These are phyloP conservation scores for Suhomyces maxii DNA, from an alignment of 1,139 yeast genomes.

Conservation along the genomic window DNA sequence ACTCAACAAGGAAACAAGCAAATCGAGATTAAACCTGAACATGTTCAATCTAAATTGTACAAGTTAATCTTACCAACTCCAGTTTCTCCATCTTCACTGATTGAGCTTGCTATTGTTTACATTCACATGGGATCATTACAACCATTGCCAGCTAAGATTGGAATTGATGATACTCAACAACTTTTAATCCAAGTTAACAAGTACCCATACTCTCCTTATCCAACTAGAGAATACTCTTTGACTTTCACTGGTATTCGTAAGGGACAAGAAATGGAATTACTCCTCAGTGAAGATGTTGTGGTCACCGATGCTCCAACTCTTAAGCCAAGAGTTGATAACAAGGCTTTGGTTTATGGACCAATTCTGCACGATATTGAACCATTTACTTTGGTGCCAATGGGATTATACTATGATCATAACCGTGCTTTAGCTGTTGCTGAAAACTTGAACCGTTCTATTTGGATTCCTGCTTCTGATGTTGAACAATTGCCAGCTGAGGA, in stretches of 20 bases:
- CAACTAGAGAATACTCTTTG: slow-evolving; percentile 52
- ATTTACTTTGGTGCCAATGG: slow-evolving; percentile 47
- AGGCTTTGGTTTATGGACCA: slow-evolving; percentile 60
- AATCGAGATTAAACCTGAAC: slow-evolving; percentile 31
- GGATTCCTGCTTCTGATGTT: slow-evolving; percentile 55
- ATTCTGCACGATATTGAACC: slow-evolving; percentile 42
- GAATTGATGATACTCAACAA: slow-evolving; percentile 62
- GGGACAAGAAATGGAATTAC: slow-evolving; percentile 48
- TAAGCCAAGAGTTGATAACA: slow-evolving; percentile 36
- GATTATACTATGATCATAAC: slow-evolving; percentile 64
- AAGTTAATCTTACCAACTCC: slow-evolving; percentile 61
- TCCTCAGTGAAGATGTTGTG: slow-evolving; percentile 19
- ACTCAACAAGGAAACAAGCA: slow-evolving; percentile 25
- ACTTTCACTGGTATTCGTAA: slow-evolving; percentile 50
- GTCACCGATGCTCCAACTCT: slow-evolving; percentile 25
- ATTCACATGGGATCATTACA: slow-evolving; percentile 49
- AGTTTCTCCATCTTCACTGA: slow-evolving; percentile 59
- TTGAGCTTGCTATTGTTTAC: slow-evolving; percentile 52
- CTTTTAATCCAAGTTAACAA: slow-evolving; percentile 57
- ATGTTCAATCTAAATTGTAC: slow-evolving; percentile 30
- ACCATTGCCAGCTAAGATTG: slow-evolving; percentile 67
- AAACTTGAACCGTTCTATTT: slow-evolving; percentile 67
- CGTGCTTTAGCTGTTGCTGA: slow-evolving; percentile 64
- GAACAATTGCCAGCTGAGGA: slow-evolving; percentile 65
- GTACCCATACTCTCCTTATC: slow-evolving; percentile 63